Base-by-base conservation (phyloP, 192 early-diverging fungal genomes). In the Coemansia sp. region DNA sequence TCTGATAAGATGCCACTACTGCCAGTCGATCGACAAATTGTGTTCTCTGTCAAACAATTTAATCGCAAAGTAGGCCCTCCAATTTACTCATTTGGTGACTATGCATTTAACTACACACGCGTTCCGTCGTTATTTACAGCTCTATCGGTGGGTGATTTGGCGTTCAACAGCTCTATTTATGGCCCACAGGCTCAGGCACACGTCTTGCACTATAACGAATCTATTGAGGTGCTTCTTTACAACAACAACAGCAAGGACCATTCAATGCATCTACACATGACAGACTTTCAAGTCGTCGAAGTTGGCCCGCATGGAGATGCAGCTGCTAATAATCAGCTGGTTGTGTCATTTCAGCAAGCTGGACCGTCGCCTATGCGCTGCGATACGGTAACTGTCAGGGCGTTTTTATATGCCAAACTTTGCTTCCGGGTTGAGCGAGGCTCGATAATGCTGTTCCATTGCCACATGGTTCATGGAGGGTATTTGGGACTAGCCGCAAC, bases 341-440 rank as follows among this genome's bases (percentile, higher is more conserved):
- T 16, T 11, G 27, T 30, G 0, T 9, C 25, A 27, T 16, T 25
- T 32, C 5, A 23, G 88, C 83, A 11, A 71, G 87, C 32, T 57
- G 72, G 16, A 69, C 45, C 45, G 19, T 47, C 10, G 87, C 14
- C 86, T 79, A 47, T 85, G 11, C 72, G 83, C 14, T 82, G 91
- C 51, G 48, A 50, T 12, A 30, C 27, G 12, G 27, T 29, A 4
- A 30, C 28, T 3, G 4, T 30, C 4, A 11, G 27, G 0, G 25
- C 48, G 28, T 50, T 50, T 27, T 50, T 27, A 3, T 50, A 29
- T 50, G 29, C 29, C 29, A 50, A 50, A 18, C 12, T 50, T 2
- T 27, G 48, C 28, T 50, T 50, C 11, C 48, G 27, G 11, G 48
- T 30, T 6, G 18, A 27, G 4, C 24, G 28, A 5, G 27, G 27